Base-by-base conservation (phyloP, 805 yeast species). In the Hanseniaspora lindneri region DNA sequence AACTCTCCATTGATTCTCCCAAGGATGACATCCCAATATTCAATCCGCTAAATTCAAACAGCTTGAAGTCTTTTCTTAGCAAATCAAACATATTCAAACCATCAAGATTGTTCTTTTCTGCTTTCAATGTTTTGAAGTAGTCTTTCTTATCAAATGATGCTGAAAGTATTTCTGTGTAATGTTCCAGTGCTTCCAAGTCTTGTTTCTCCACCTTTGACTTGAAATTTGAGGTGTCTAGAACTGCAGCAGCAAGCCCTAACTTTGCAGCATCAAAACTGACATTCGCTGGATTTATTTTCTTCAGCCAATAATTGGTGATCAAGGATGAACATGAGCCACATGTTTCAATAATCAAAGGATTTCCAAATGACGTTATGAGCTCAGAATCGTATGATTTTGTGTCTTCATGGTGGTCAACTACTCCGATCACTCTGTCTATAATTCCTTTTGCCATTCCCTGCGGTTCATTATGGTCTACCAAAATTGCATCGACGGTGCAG, bases 351-450 rank as follows among this genome's bases (percentile, higher is more conserved):
- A 81, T 64, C 47, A 92, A 64, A 0, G 96, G 96, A 32, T 44
- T 44, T 1, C 60, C 57, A 16, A 51, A 44, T 17, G 37, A 43
- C 14, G 28, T 33, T 3, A 53, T 52, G 10, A 58, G 46, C 0
- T 77, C 77, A 39, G 74, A 66, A 16, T 54, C 32, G 54, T 68
- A 76, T 8, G 64, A 61, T 0, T 66, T 66, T 53, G 79, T 82
- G 56, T 88, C 95, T 16, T 72, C 81, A 60, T 89, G 98, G 60
- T 89, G 98, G 60, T 89, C 98, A 23, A 92, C 75, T 6, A 92
- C 76, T 0, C 79, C 80, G 1, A 63, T 62, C 0, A 82, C 77
- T 4, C 61, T 55, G 7, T 51, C 58, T 11, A 66, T 56, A 39
- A 60, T 60, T 8, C 58, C 51, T 16, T 57, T 59, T 1, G 65